These are phyloP conservation scores for Sodiomyces alkalinus DNA, from an alignment of 2,329 filamentous ascomycete species.

Conservation along the genomic window DNA sequence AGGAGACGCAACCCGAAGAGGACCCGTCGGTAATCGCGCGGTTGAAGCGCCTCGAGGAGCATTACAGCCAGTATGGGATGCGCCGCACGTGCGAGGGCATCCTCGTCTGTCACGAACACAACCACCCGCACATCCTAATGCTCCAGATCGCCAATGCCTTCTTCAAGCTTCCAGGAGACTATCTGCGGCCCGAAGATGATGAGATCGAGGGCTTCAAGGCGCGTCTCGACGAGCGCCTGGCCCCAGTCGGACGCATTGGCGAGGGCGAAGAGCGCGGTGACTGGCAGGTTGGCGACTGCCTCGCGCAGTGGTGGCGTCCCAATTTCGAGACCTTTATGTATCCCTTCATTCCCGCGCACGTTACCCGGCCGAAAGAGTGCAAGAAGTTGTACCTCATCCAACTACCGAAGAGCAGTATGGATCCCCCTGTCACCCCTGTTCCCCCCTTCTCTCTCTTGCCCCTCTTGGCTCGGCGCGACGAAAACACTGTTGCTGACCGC, in stretches of 20 bases:
- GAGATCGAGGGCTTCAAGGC: conserved; percentile 92
- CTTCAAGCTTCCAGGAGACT: conserved; percentile 97
- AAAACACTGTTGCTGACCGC: not conserved
- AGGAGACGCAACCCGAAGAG: conserved; percentile 95
- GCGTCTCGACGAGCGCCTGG: conserved; percentile 81
- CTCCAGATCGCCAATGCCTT: conserved; percentile 98
- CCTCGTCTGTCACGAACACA: conserved; percentile 96
- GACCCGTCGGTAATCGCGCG: conserved; percentile 90
- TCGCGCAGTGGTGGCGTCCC: conserved; percentile 96
- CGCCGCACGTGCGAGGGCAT: conserved; percentile 93
- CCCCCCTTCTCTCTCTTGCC: conserved; percentile 1
- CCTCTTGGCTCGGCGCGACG: too few relatives aligned
- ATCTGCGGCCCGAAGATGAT: conserved; percentile 75
- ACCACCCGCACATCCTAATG: conserved; percentile 97
- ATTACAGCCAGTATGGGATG: conserved; percentile 89
- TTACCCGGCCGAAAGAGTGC: conserved; percentile 93
- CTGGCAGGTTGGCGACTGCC: conserved; percentile 87
- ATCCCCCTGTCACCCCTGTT: too few relatives aligned
- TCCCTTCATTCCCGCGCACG: conserved; percentile 89
- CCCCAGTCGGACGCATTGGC: conserved; percentile 74
- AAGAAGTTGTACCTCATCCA: conserved; percentile 99
- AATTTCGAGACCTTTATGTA: conserved; percentile 99
- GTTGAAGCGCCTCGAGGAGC: conserved; percentile 86
- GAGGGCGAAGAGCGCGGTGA: conserved; percentile 74
- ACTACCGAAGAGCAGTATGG: conserved; percentile 76